Base-by-base conservation (phyloP, 495 filamentous ascomycete genomes). In the Talaromyces nanjingensis region DNA sequence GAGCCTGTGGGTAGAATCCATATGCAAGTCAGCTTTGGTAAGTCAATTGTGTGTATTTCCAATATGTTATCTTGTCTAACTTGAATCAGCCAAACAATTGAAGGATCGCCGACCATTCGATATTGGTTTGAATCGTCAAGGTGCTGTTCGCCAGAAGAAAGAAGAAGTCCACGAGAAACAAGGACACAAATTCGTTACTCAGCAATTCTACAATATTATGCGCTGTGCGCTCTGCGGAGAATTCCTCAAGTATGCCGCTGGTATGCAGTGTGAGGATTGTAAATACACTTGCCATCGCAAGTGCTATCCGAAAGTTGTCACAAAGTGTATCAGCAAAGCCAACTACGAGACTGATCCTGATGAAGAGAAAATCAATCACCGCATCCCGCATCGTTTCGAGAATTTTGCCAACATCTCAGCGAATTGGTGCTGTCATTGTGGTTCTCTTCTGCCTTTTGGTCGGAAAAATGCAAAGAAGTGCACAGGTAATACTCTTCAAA, bases 151-250 rank as follows among this genome's bases (percentile, higher is more conserved):
- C 47, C 92, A 97, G 74, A 89, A 89, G 69, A 98, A 98, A 78
- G 94, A 99, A 75, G 92, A 97, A 67, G 87, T 98, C 12, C 90
- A 96, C 77, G 94, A 98, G 76, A 93, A 96, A 82, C 96, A 96
- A 72, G 94, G 94, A 33, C 94, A 99, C 87, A 97, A 97, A 78
- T 99, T 99, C 68, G 86, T 97, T 56, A 87, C 89, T 67, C 92
- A 96, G 76, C 93, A 96, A 74, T 99, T 98, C 78, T 99, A 98
- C 87, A 98, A 98, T 80, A 97, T 99, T 74, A 99, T 99, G 94
- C 94, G 96, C 68, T 99, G 94, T 78, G 96, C 94, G 34, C 86
- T 98, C 22, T 99, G 94, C 75, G 96, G 93, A 62, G 96, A 98
- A 63, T 97, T 98, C 70, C 87, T 99, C 77, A 98, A 97, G 72